Percentiles rank a stretch among this genome's conserved stretches.
Evolutionary conservation across 306 rosid genomes (phyloP).

Genomic region (Sophora flavescens): DNA sequence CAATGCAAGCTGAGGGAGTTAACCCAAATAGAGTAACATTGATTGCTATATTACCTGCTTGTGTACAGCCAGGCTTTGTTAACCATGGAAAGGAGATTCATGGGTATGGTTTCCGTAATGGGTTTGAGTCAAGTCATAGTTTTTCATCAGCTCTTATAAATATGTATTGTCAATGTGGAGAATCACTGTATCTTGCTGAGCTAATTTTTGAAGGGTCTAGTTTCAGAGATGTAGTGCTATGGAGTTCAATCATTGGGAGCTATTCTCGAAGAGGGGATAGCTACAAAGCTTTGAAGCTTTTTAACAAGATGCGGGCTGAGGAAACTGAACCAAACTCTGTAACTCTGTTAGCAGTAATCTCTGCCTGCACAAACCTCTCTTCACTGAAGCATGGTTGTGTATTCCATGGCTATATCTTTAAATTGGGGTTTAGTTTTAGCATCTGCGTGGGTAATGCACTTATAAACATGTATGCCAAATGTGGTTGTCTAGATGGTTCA

Average conservation of each 20-base stretch:
- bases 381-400: slow-evolving; percentile 53
- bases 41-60: slow-evolving; percentile 61
- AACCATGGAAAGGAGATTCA: slow-evolving; percentile 69
- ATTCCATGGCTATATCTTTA: slow-evolving; percentile 59
- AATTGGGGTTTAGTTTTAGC: slow-evolving; percentile 54
- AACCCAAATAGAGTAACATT: slow-evolving; percentile 67
- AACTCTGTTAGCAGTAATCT: slow-evolving; percentile 63
- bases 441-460: slow-evolving; percentile 67
- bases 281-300: slow-evolving; percentile 60
- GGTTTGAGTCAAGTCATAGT: slow-evolving; percentile 57
- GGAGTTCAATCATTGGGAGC: slow-evolving; percentile 70
- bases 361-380: slow-evolving; percentile 64
- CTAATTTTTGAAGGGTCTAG: slow-evolving; percentile 55
- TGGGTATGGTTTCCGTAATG: slow-evolving; percentile 59
- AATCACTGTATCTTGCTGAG: slow-evolving; percentile 55
- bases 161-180: slow-evolving; percentile 58
- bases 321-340: slow-evolving; percentile 66
- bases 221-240: slow-evolving; percentile 68
- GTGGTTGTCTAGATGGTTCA: slow-evolving; percentile 60
- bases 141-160: slow-evolving; percentile 69
- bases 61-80: slow-evolving; percentile 53
- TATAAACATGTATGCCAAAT: slow-evolving; percentile 75
- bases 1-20: slow-evolving; percentile 64
- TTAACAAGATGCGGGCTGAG: slow-evolving; percentile 58
- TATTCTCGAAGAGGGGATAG: slow-evolving; percentile 59